Percentiles rank a stretch among this genome's conserved stretches.
These are phyloP conservation scores for Zygosaccharomyces sapae DNA, from an alignment of 1,139 yeast genomes.

Conservation along the genomic window DNA sequence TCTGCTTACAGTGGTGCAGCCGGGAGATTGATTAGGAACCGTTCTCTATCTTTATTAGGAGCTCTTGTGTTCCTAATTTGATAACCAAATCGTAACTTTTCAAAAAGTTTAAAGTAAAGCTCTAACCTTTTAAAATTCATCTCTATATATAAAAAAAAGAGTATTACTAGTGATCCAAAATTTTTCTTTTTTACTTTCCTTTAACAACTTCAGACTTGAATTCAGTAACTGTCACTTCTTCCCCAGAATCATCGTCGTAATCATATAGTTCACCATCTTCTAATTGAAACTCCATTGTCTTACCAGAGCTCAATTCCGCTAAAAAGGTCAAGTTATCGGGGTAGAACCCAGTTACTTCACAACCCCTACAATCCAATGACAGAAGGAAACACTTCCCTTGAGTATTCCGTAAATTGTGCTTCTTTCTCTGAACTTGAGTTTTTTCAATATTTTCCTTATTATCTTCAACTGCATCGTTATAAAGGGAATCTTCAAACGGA, in stretches of 20 bases:
- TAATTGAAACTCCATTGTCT: constrained; percentile 49
- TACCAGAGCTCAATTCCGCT: constrained; percentile 29
- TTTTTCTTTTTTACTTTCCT: constrained; percentile 23
- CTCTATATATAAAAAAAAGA: constrained; percentile 6
- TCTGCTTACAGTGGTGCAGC: neutral
- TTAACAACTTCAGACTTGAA: constrained; percentile 53
- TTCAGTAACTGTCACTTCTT: constrained; percentile 78
- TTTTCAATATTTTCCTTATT: constrained; percentile 21
- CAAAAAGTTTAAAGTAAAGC: neutral
- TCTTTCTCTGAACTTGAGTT: constrained; percentile 26
- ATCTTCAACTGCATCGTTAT: constrained; percentile 34
- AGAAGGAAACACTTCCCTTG: constrained; percentile 45
- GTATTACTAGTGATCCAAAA: neutral
- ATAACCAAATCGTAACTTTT: neutral
- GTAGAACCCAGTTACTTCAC: constrained; percentile 64
- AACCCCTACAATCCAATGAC: constrained; percentile 80
- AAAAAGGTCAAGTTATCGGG: constrained; percentile 41
- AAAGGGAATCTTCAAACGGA: constrained; percentile 35
- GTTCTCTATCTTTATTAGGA: neutral
- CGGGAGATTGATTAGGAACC: neutral
- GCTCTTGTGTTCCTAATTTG: neutral
- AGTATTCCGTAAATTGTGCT: constrained; percentile 31
- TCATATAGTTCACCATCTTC: constrained; percentile 90
- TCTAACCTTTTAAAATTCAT: neutral
- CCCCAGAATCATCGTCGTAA: constrained; percentile 79